Percentiles rank a stretch among this genome's conserved stretches.
Evolutionary conservation across 2,329 filamentous ascomycete genomes (phyloP).

Genomic region (Trichophyton schoenleinii): DNA sequence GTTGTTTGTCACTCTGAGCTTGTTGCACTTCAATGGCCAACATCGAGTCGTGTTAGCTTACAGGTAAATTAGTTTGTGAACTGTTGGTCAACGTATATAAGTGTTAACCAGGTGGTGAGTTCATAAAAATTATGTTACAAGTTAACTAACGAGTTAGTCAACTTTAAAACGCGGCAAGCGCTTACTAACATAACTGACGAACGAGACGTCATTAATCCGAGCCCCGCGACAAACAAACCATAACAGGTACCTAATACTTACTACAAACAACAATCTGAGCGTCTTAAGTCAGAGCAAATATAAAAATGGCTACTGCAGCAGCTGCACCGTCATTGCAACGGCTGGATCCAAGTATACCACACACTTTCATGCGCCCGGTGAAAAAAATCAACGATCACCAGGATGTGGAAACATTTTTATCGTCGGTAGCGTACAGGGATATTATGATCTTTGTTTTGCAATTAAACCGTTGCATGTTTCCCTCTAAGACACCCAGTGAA

Average conservation of each 20-base stretch:
- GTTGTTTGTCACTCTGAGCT: not conserved
- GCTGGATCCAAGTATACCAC: constrained; percentile 38
- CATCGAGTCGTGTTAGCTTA: not conserved
- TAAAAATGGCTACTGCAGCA: not conserved
- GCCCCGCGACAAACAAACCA: not conserved
- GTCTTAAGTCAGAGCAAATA: not conserved
- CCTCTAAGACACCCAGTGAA: constrained; percentile 40
- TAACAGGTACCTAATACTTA: not conserved
- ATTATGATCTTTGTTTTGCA: constrained; percentile 80
- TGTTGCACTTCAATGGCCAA: no score
- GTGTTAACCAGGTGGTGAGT: not conserved
- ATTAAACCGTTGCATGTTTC: constrained; percentile 77
- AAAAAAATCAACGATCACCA: constrained; percentile 78
- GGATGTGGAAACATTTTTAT: constrained; percentile 70
- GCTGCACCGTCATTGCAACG: constrained; percentile 28
- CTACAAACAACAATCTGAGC: not conserved
- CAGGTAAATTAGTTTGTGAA: no score
- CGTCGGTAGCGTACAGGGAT: constrained; percentile 70
- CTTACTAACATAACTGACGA: not conserved
- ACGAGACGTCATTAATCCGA: not conserved
- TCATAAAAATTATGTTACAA: no score
- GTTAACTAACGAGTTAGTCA: no score
- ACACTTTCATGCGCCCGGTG: constrained; percentile 52
- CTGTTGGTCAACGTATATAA: no score
- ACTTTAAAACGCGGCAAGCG: not conserved